Percentiles rank a stretch among this genome's conserved stretches.
phyloP scores from a whole-genome alignment of 192 early-diverging fungal species.

The Dissophora ornata region DNA sequence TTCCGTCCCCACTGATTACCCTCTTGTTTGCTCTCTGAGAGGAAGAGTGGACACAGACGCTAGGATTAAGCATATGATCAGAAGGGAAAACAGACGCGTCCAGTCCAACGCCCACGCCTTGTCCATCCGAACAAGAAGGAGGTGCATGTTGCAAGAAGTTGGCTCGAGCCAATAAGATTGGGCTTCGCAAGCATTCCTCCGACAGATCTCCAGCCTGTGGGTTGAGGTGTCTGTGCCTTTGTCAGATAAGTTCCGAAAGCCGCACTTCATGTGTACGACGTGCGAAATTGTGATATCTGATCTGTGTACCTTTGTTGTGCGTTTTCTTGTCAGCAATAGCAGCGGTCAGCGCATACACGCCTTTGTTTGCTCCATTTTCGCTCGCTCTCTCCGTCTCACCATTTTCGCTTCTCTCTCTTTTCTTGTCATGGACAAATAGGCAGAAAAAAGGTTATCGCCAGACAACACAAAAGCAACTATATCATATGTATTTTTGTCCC shows the following conservation, averaged over 20 bases:
- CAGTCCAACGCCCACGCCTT: constrained; percentile 10
- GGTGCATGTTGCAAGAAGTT: not conserved
- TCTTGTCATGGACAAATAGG: not conserved
- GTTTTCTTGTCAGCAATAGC: constrained; percentile 6
- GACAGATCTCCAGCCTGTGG: not conserved
- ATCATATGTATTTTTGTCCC: not conserved
- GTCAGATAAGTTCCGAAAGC: not conserved
- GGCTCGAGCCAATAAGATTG: constrained; percentile 10
- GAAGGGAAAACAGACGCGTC: not conserved
- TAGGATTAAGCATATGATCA: too few relatives aligned
- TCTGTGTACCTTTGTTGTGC: not conserved
- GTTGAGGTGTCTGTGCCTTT: not conserved
- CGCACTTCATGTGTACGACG: too few relatives aligned
- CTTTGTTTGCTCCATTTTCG: not conserved
- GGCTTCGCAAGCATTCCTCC: constrained; percentile 14
- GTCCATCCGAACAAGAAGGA: not conserved
- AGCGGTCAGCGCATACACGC: constrained; percentile 10
- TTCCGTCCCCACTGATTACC: too few relatives aligned
- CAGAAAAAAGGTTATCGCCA: not conserved
- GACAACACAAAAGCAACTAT: not conserved
- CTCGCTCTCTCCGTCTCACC: not conserved
- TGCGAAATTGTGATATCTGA: not conserved
- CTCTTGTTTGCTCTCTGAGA: not conserved
- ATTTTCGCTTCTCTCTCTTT: not conserved
- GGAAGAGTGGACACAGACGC: not conserved